Conservation (phyloP, 768 basidiomycete species). For the Dentipellis fragilis region DNA sequence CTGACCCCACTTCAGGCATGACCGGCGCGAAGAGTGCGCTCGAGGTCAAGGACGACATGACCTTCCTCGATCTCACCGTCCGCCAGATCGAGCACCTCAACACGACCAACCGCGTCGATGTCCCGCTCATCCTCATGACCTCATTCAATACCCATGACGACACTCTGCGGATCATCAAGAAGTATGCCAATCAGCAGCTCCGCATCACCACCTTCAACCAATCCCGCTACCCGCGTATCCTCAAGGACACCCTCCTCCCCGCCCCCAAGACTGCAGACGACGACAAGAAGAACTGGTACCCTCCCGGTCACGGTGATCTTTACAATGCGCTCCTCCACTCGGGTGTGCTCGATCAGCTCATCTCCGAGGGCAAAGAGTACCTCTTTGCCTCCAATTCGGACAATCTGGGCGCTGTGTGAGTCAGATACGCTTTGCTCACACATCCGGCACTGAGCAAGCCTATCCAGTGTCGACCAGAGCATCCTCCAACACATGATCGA, state of each 20-base stretch:
- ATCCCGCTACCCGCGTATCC: constrained; percentile 65
- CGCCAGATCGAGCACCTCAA: constrained; percentile 65
- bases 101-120: constrained; percentile 49
- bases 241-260: constrained; percentile 58
- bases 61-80: constrained; percentile 56
- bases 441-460: constrained; percentile 3
- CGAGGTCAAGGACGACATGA: constrained; percentile 67
- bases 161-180: constrained; percentile 69
- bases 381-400: constrained; percentile 74
- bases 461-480: constrained; percentile 50
- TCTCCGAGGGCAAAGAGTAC: constrained; percentile 67
- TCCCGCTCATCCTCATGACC: constrained; percentile 75
- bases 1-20: constrained; percentile 28
- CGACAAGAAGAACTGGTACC: constrained; percentile 69
- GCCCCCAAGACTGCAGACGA: constrained; percentile 44
- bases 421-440: neutral
- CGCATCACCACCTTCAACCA: constrained; percentile 65
- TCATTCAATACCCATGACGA: constrained; percentile 78
- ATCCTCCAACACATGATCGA: constrained; percentile 62
- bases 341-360: constrained; percentile 62
- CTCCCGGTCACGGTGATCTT: constrained; percentile 68
- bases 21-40: constrained; percentile 61
- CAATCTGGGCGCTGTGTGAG: constrained; percentile 59
- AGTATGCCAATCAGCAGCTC: constrained; percentile 72
- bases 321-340: constrained; percentile 65